These are phyloP conservation scores for Sanghuangporus baumii DNA, from an alignment of 1,284 basidiomycete genomes.

Conservation along the genomic window DNA sequence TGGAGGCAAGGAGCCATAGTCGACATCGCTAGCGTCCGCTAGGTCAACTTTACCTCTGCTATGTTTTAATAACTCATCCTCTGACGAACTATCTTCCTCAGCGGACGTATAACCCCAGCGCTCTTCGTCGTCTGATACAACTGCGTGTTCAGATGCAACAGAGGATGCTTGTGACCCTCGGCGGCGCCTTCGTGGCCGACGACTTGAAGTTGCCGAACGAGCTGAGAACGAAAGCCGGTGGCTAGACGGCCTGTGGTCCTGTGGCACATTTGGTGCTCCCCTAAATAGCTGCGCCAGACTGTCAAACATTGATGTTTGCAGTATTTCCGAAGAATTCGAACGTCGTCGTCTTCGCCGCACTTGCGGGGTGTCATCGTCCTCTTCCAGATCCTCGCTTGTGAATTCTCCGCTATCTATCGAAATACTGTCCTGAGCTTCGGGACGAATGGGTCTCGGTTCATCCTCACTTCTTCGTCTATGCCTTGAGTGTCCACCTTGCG, in stretches of 20 bases:
- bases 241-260: constrained; percentile 31
- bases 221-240: constrained; percentile 51
- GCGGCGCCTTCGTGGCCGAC: constrained; percentile 44
- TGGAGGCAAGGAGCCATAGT: constrained; percentile 63
- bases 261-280: constrained; percentile 36
- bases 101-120: constrained; percentile 79
- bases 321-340: constrained; percentile 17
- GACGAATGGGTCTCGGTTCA: constrained; percentile 18
- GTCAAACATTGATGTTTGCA: constrained; percentile 51
- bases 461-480: constrained; percentile 23
- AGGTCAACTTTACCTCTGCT: constrained; percentile 25
- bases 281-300: constrained; percentile 65
- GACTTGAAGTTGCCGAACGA: constrained; percentile 48
- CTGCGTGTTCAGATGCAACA: constrained; percentile 51
- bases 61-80: constrained; percentile 24
- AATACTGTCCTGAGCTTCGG: neutral
- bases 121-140: constrained; percentile 52
- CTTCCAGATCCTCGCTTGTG: constrained; percentile 22
- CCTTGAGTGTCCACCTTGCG: constrained; percentile 26
- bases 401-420: constrained; percentile 9
- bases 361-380: constrained; percentile 17
- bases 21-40: constrained; percentile 41
- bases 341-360: constrained; percentile 8
- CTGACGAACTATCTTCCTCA: constrained; percentile 35
- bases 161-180: constrained; percentile 40